Base-by-base conservation (phyloP, 164 flowering plant genomes). In the Buxus sempervirens region DNA sequence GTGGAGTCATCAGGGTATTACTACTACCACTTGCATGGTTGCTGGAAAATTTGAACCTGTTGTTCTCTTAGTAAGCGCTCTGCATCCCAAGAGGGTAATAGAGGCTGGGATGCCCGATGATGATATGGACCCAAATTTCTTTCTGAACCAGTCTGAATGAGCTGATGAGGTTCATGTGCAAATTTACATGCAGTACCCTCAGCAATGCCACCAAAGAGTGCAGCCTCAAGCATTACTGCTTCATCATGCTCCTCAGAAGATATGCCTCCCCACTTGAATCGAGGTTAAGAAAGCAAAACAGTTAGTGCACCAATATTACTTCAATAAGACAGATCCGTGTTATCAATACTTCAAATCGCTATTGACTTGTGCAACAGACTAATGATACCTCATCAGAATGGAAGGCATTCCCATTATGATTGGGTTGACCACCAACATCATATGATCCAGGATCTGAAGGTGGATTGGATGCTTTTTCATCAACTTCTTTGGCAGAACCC, bases 211-310 rank as follows among this genome's bases (percentile, higher is more conserved):
- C 99, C 99, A 82, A 93, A 90, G 78, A 95, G 82, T 36, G 99
- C 98, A 79, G 99, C 97, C 84, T 95, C 99, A 51, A 96, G 97
- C 99, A 96, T 96, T 55, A 93, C 95, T 59, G 99, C 99, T 81
- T 91, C 99, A 79, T 96, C 99, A 77, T 87, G 99, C 76, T 96
- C 99, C 81, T 75, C 84, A 1, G 98, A 93, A 58, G 98, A 89
- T 62, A 92, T 90, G 70, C 98, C 99, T 67, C 98, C 98, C 98
- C 97, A 96, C 98, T 96, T 65, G 38, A 59, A 72, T 67, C 75
- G 66, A 24, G 49, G 54, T 41, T 16, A 63, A 64, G 48, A 38
- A 70, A 18, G 57, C 13, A 59, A 59, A 27, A 12, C 49, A 63
- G 48, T 27, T 54, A 70, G 14, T 16, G 38, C 24, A 56, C 32